Evolutionary conservation across 2,329 filamentous ascomycete genomes (phyloP).

Genomic region (Periconia macrospinosa): DNA sequence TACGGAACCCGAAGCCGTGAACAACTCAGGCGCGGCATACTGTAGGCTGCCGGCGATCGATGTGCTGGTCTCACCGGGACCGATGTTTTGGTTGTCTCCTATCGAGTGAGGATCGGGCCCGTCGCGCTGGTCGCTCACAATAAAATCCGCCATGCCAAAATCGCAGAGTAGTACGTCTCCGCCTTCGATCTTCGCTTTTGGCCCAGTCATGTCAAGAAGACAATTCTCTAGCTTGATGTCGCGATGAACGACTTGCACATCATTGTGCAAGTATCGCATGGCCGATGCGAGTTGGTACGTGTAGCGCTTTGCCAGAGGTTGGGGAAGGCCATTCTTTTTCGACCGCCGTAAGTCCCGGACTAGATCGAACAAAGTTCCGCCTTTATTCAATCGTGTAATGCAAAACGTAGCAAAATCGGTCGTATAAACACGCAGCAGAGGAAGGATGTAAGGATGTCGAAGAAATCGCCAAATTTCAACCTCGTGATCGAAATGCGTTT

Average conservation of each 20-base stretch:
- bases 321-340: constrained; percentile 49
- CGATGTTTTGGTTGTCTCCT: constrained; percentile 48
- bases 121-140: constrained; percentile 58
- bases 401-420: constrained; percentile 70
- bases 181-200: constrained; percentile 51
- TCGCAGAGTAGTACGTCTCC: constrained; percentile 66
- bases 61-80: constrained; percentile 59
- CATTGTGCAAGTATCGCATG: constrained; percentile 68
- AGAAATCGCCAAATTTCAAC: constrained; percentile 69
- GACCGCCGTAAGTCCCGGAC: constrained; percentile 56
- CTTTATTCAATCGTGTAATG: constrained; percentile 65
- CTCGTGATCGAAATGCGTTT: constrained; percentile 70
- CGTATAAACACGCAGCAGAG: constrained; percentile 65
- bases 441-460: constrained; percentile 63
- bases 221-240: constrained; percentile 73
- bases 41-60: constrained; percentile 63
- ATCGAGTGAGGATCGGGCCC: constrained; percentile 53
- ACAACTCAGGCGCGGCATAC: constrained; percentile 56
- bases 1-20: constrained; percentile 41
- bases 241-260: constrained; percentile 66
- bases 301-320: constrained; percentile 60
- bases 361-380: constrained; percentile 66
- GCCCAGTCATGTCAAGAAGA: constrained; percentile 59
- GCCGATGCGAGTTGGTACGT: constrained; percentile 65
- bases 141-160: constrained; percentile 71